Evolutionary conservation across 805 yeast genomes (phyloP), one percentile per base, ranked within the genome.

Genomic region (Blastobotrys mokoenaii): DNA sequence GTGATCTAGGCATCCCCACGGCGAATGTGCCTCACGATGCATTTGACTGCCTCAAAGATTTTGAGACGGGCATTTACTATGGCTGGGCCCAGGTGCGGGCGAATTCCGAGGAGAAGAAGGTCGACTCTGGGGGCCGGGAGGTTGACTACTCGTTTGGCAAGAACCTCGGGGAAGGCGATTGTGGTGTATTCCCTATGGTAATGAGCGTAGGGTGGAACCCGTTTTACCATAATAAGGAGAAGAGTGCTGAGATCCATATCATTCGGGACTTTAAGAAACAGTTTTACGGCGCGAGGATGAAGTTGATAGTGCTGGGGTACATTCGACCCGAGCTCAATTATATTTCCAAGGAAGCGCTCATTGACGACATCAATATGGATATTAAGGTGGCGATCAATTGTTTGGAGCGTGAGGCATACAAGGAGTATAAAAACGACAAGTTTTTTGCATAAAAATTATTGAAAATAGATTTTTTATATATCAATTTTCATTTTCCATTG

Each of bases 161-260:
- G 4, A 55, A 63, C 8, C 64, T 88, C 40, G 27, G 46, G n/a
- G 22, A 43, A 0, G 62, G 60, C 1, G 70, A 71, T 42, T 15
- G 18, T 12, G 22, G n/a, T 6, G 64, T 66, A 15, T 72, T 71
- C 1, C 97, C 97, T 0, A 87, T 88, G 81, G 98, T 93, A 7
- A 82, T 90, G 85, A 85, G 96, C 7, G 73, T 93, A 15, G 99
- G 99, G 1, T 86, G 88, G 84, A 93, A 93, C 60, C 97, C 98
- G 33, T 90, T 82, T 61, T 93, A 79, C 66, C 75, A 80, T 20
- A 89, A 93, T 63, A 71, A 76, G 41, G 74, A 75, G 54, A 86
- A 85, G 64, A 80, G 95, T 0, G 94, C 93, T 17, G 45, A 93
- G 57, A 69, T 93, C 17, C 96, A 93, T 63, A 74, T 93, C 3